phyloP scores from a whole-genome alignment of 495 filamentous ascomycete species.

The Hypomontagnella submonticulosa region DNA sequence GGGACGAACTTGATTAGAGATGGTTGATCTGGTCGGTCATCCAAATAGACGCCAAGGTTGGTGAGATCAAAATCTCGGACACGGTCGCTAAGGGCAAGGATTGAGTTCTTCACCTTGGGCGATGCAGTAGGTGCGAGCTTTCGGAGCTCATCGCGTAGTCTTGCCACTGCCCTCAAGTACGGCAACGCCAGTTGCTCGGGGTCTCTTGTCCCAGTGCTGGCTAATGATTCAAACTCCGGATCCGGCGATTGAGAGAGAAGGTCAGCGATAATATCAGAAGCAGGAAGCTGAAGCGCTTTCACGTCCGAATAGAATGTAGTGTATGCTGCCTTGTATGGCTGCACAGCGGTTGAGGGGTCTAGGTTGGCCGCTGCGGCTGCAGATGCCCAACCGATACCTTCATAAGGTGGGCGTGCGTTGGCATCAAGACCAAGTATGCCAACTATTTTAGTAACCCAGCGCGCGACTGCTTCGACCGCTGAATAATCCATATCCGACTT shows the following conservation, averaged over 20 bases:
- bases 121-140: constrained; percentile 64
- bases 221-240: constrained; percentile 55
- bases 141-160: constrained; percentile 75
- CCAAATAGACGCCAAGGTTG: constrained; percentile 83
- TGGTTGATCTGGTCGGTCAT: constrained; percentile 75
- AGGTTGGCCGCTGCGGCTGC: constrained; percentile 65
- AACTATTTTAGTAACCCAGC: constrained; percentile 86
- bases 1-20: constrained; percentile 86
- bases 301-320: constrained; percentile 53
- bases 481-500: constrained; percentile 61
- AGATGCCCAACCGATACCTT: constrained; percentile 84
- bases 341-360: constrained; percentile 56
- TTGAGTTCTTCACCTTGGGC: constrained; percentile 64
- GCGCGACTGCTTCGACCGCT: constrained; percentile 69
- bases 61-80: constrained; percentile 84
- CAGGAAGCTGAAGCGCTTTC: constrained; percentile 42
- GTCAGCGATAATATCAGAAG: constrained; percentile 49
- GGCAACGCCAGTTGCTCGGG: constrained; percentile 67
- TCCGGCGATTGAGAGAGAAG: constrained; percentile 53
- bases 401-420: constrained; percentile 64
- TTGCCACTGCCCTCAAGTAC: constrained; percentile 71
- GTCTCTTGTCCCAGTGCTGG: constrained; percentile 53
- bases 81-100: constrained; percentile 78
- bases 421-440: constrained; percentile 87
- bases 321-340: constrained; percentile 57